Percentiles rank a stretch among this genome's conserved stretches.
Evolutionary conservation across 345 rosid species (phyloP).

Genomic region (Erodium maritimum): DNA sequence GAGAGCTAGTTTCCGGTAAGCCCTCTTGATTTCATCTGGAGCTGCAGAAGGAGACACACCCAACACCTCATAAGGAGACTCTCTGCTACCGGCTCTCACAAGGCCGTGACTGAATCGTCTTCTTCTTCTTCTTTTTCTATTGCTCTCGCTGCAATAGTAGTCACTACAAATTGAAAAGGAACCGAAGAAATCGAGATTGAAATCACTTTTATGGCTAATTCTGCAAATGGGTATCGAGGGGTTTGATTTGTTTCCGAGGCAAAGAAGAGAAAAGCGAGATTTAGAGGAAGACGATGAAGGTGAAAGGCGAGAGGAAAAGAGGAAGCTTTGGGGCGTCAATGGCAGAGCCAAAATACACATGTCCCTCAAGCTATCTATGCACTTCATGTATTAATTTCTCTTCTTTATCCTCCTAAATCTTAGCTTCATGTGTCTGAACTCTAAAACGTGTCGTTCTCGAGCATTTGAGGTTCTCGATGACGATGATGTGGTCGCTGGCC

Average conservation of each 20-base stretch:
- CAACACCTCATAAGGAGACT: slow-evolving; percentile 74
- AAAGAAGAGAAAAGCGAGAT: not conserved
- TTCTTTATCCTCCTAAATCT: not conserved
- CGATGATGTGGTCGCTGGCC: not conserved
- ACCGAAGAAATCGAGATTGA: not conserved
- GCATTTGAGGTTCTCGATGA: not conserved
- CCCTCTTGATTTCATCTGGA: slow-evolving; percentile 78
- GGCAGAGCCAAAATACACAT: slow-evolving; percentile 1
- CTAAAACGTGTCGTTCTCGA: not conserved
- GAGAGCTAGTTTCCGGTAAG: slow-evolving; percentile 92
- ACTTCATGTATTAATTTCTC: not conserved
- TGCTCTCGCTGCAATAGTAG: slow-evolving; percentile 8
- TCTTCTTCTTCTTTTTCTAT: slow-evolving; percentile 16
- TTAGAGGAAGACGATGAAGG: not conserved
- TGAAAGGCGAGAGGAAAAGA: not conserved
- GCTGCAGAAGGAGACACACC: slow-evolving; percentile 73
- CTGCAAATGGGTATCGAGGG: slow-evolving; percentile 1
- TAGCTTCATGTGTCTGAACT: not conserved
- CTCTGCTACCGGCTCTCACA: slow-evolving; percentile 46
- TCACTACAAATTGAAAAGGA: not conserved
- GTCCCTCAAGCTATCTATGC: not conserved
- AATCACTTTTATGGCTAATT: not conserved
- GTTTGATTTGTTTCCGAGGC: not conserved
- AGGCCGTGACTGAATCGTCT: slow-evolving; percentile 16
- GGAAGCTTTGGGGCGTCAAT: not conserved